phyloP scores from a whole-genome alignment of 2,329 filamentous ascomycete genomes.

The Penicillium corylophilum region DNA sequence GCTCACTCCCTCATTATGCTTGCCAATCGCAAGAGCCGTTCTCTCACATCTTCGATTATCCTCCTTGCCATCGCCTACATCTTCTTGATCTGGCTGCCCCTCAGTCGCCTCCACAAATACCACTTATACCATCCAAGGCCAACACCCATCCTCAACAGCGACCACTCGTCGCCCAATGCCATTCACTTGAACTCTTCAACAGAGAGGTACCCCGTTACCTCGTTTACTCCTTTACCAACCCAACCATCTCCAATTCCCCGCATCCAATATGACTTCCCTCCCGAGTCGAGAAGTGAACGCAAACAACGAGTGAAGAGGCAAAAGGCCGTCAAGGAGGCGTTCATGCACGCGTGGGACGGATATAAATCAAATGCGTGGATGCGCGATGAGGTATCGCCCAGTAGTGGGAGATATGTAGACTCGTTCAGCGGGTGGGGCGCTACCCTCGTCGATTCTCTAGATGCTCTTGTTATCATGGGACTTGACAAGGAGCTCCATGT shows the following conservation, averaged over 20 bases:
- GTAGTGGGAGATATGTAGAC: conserved; percentile 67
- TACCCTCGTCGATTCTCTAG: conserved; percentile 77
- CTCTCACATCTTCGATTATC: conserved; percentile 15
- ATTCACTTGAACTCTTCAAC: conserved; percentile 68
- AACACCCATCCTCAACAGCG: conserved; percentile 11
- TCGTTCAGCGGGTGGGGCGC: conserved; percentile 91
- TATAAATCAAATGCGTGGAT: conserved; percentile 80
- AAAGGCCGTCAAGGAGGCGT: conserved; percentile 68
- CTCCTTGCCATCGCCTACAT: conserved; percentile 20
- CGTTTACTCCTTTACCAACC: conserved; percentile 70
- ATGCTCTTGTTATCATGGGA: conserved; percentile 84
- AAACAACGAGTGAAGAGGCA: conserved; percentile 64
- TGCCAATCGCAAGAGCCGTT: conserved; percentile 17
- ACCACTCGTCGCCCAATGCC: conserved; percentile 4
- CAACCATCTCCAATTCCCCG: conserved; percentile 69
- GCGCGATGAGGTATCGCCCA: conserved; percentile 80
- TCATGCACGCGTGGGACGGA: conserved; percentile 75
- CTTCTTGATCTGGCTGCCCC: conserved; percentile 19
- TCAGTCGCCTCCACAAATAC: conserved; percentile 4
- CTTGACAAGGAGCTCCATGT: conserved; percentile 75
- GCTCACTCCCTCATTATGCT: conserved; percentile 25
- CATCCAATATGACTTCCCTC: conserved; percentile 71
- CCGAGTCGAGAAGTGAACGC: conserved; percentile 60
- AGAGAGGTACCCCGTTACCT: conserved; percentile 74
- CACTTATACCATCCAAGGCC: conserved; percentile 15